Percentiles rank a stretch among this genome's conserved stretches.
phyloP scores from a whole-genome alignment of 2,329 filamentous ascomycete species.

The Sporothrix brunneoviolacea region DNA sequence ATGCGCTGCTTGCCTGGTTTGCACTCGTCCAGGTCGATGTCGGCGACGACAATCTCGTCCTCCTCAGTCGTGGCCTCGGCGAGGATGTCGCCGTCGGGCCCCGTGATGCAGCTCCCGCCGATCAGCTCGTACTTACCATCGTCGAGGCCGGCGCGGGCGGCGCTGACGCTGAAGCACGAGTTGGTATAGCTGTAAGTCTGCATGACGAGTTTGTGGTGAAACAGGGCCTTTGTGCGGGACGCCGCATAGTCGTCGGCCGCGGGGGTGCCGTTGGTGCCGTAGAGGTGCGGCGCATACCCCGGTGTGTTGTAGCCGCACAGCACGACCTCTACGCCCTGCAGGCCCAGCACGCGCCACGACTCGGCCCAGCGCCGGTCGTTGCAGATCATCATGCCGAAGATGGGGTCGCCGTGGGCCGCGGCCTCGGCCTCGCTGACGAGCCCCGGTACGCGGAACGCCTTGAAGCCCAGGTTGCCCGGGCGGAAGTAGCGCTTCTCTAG shows the following conservation, averaged over 20 bases:
- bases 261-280: slow-evolving; percentile 46
- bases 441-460: slow-evolving; percentile 44
- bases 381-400: slow-evolving; percentile 48
- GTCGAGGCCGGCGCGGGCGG: slow-evolving; percentile 42
- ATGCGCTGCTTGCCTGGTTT: slow-evolving; percentile 16
- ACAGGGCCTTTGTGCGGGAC: slow-evolving; percentile 40
- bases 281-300: slow-evolving; percentile 38
- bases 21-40: slow-evolving; percentile 18
- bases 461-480: slow-evolving; percentile 46
- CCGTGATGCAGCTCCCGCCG: slow-evolving; percentile 36
- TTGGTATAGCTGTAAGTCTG: slow-evolving; percentile 47
- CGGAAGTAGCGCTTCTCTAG: slow-evolving; percentile 51
- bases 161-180: slow-evolving; percentile 40
- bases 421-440: slow-evolving; percentile 34
- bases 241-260: slow-evolving; percentile 31
- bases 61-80: slow-evolving; percentile 40
- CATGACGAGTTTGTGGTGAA: slow-evolving; percentile 44
- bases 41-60: slow-evolving; percentile 34
- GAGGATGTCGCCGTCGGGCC: slow-evolving; percentile 39
- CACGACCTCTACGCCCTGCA: slow-evolving; percentile 43
- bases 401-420: slow-evolving; percentile 39
- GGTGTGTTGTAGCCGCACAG: slow-evolving; percentile 42
- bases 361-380: slow-evolving; percentile 49
- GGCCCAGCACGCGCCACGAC: slow-evolving; percentile 42
- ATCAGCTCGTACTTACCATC: slow-evolving; percentile 40